Evolutionary conservation across 352 stramenopile species (phyloP).

Genomic region (Globisporangium irregulare): DNA sequence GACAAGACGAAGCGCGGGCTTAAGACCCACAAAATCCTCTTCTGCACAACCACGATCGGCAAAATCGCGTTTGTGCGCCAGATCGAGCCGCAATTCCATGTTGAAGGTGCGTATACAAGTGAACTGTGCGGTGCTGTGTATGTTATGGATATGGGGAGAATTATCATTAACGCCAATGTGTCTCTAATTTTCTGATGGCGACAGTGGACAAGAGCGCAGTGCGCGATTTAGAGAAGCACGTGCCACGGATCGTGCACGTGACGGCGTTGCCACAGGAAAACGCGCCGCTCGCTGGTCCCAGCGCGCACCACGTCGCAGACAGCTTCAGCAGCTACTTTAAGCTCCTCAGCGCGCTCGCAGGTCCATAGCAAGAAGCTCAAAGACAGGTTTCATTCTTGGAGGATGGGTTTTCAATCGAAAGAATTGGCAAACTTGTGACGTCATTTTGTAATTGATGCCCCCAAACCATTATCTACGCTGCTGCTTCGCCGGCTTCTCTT

Average conservation of each 20-base stretch:
- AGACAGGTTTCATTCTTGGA: background rate
- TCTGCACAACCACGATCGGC: slow-evolving; percentile 71
- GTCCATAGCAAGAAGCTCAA: slow-evolving; percentile 1
- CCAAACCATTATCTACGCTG: background rate
- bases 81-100: slow-evolving; percentile 77
- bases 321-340: slow-evolving; percentile 72
- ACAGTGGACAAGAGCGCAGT: slow-evolving; percentile 56
- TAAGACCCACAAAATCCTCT: slow-evolving; percentile 73
- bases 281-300: slow-evolving; percentile 19
- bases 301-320: slow-evolving; percentile 60
- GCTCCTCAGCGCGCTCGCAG: slow-evolving; percentile 34
- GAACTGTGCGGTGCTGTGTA: background rate
- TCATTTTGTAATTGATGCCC: background rate
- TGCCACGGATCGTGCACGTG: slow-evolving; percentile 69
- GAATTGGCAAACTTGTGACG: background rate
- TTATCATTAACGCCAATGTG: slow-evolving; percentile 3
- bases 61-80: slow-evolving; percentile 87
- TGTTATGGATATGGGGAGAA: background rate
- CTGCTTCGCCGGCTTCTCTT: slow-evolving; percentile 12
- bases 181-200: background rate
- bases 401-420: background rate
- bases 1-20: slow-evolving; percentile 27
- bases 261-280: slow-evolving; percentile 24
- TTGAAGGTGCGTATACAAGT: slow-evolving; percentile 57
- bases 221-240: slow-evolving; percentile 70